Evolutionary conservation across 2,329 filamentous ascomycete genomes (phyloP), one percentile per base, ranked within the genome.

Genomic region (Neofusicoccum cordaticola): DNA sequence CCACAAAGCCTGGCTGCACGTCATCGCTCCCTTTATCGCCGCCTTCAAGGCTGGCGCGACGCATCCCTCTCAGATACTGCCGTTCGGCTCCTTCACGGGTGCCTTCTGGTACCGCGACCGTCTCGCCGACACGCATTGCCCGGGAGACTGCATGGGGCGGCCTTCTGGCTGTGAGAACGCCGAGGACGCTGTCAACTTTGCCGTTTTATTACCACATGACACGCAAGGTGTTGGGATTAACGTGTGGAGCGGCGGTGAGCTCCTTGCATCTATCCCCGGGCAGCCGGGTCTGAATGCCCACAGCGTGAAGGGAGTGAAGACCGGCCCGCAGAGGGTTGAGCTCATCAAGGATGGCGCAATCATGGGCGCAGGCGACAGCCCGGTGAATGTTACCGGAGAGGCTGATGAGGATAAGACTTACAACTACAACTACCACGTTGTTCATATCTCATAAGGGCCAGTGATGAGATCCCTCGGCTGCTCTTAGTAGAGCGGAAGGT

Each of bases 11-110:
- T 80, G 77, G 67, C 71, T 70, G 67, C 67, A 75, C 44, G 66
- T 79, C 17, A 68, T 80, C 4, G 64, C 68, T 0, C 66, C 77
- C 0, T 79, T 80, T 61, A 75, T 80, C 50, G 63, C 70, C 8
- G 77, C 75, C 0, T 80, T 71, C 68, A 80, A 79, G 66, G 60
- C 63, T 2, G 74, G 75, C 3, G 72, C 69, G 4, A 74, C 64
- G 11, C 67, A 66, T 15, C 44, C 50, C 1, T 51, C 53, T 13
- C 45, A 41, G 44, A 65, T 65, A n/a, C 13, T 52, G 47, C 63
- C 63, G 0, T 64, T 64, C 17, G 63, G 63, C 27, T 53, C 19
- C 4, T 65, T 60, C 37, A 37, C 63, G 2, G 63, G 53, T n/a
- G 45, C 47, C 15, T 53, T 65, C 17, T 65, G 63, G 63, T 65